Base-by-base conservation (phyloP, 805 yeast species). In the Yarrowia sp. region DNA sequence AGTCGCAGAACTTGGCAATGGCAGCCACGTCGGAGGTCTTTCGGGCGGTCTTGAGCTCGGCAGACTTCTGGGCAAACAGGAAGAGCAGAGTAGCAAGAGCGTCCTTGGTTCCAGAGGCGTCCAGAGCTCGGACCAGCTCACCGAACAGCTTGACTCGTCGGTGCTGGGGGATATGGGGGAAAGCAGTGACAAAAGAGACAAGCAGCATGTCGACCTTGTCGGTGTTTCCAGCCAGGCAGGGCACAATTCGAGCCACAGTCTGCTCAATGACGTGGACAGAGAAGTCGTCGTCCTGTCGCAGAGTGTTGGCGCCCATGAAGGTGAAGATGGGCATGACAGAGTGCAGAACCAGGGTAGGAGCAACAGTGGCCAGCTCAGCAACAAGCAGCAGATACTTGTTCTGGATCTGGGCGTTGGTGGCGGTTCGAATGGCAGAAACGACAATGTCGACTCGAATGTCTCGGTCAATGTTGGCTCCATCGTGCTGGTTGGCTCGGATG, bases 311-410 rank as follows among this genome's bases (percentile, higher is more conserved):
- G 70, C 99, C 99, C 98, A 95, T 95, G 74, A 95, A 95, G 0
- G 99, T 95, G 82, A 95, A 95, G 65, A 95, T 94, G n/a, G 99
- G 99, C 99, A 95, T 95, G 9, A 95, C 97, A 1, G 97, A 90
- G 79, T 95, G 98, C 67, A 95, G 81, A 38, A 95, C 92, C 40
- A 90, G 86, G 75, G 94, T 98, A 9, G 98, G 97, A 12, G 94
- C 90, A 69, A 95, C 80, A 0, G 92, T 82, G 0, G 98, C 98
- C 72, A 95, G 81, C 61, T 92, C 89, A 2, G 98, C 90, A 72
- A 95, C 87, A 36, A 95, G 94, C 70, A 94, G 81, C 70, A 95
- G 81, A 64, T 94, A 80, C 72, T 92, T 86, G 79, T 95, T 95
- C 79, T 95, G 99, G 36, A 93, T 96, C 78, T 94, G 98, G 2